phyloP scores from a whole-genome alignment of 176 grass and related monocot species.

The Dactylis glomerata region DNA sequence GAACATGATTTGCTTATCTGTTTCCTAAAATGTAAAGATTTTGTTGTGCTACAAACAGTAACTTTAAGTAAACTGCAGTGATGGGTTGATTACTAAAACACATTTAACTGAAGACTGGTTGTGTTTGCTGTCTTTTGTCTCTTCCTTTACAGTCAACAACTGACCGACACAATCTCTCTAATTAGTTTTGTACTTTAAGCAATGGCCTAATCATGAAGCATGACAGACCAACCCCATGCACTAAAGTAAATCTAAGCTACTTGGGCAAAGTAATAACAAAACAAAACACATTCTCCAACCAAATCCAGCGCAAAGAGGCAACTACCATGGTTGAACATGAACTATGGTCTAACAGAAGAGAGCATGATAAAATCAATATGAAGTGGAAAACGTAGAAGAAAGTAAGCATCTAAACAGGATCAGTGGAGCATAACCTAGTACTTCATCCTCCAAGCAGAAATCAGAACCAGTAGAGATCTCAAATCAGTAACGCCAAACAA shows the following conservation, averaged over 20 bases:
- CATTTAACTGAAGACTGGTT: background rate
- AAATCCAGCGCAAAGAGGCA: background rate
- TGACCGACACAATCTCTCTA: background rate
- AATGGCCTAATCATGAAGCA: constrained; percentile 14
- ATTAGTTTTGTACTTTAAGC: constrained; percentile 27
- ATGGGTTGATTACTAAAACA: background rate
- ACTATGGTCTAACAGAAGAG: background rate
- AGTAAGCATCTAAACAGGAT: background rate
- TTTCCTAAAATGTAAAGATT: background rate
- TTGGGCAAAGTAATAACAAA: background rate
- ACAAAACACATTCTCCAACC: constrained; percentile 1
- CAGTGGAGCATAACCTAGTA: background rate
- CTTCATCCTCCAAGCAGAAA: constrained; percentile 12
- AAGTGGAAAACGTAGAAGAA: background rate
- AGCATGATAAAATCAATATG: background rate
- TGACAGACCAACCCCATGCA: background rate
- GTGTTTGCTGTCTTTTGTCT: background rate
- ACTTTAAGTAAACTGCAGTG: background rate
- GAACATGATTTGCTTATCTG: background rate
- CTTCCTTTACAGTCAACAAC: constrained; percentile 14
- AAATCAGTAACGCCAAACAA: background rate
- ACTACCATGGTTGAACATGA: background rate
- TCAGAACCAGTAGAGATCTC: background rate
- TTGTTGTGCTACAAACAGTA: background rate
- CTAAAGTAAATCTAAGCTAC: constrained; percentile 2